Percentiles rank a stretch among this genome's conserved stretches.
These are phyloP conservation scores for Phytophthora podocarpi DNA, from an alignment of 352 stramenopile species.

Conservation along the genomic window DNA sequence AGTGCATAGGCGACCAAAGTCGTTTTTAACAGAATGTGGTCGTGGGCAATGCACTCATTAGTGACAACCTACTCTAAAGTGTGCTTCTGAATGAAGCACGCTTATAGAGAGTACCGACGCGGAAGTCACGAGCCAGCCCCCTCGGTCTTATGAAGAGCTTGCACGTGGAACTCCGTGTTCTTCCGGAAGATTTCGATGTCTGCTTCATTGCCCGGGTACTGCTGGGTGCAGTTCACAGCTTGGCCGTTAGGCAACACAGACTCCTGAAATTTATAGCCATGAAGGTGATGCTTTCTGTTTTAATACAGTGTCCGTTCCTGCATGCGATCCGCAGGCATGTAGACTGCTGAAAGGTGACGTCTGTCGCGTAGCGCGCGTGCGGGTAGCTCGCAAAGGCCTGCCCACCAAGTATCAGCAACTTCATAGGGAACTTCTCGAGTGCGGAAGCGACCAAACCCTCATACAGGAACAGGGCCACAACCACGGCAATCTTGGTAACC, in stretches of 20 bases:
- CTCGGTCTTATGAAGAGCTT: slow-evolving; percentile 1
- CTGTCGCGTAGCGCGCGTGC: background rate
- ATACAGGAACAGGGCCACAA: background rate
- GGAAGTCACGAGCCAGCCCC: background rate
- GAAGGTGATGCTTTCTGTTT: background rate
- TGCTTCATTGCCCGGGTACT: slow-evolving; percentile 2
- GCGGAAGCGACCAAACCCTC: background rate
- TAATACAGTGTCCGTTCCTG: background rate
- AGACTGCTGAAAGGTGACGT: slow-evolving; percentile 6
- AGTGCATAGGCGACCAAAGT: slow-evolving; percentile 17
- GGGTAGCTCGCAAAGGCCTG: background rate
- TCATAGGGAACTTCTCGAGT: background rate
- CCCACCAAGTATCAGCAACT: background rate
- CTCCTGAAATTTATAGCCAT: background rate
- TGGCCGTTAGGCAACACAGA: background rate
- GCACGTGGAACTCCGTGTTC: slow-evolving; percentile 1
- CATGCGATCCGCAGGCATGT: background rate
- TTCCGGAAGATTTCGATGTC: slow-evolving; percentile 15
- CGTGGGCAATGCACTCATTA: slow-evolving; percentile 23
- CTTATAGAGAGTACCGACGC: slow-evolving; percentile 1
- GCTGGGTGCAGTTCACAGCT: background rate
- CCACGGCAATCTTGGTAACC: background rate
- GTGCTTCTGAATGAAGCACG: background rate
- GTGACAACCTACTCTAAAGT: slow-evolving; percentile 5
- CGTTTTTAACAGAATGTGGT: slow-evolving; percentile 35